Evolutionary conservation across 208 protist species (phyloP).

Genomic region (Endotrypanum monterogeii): DNA sequence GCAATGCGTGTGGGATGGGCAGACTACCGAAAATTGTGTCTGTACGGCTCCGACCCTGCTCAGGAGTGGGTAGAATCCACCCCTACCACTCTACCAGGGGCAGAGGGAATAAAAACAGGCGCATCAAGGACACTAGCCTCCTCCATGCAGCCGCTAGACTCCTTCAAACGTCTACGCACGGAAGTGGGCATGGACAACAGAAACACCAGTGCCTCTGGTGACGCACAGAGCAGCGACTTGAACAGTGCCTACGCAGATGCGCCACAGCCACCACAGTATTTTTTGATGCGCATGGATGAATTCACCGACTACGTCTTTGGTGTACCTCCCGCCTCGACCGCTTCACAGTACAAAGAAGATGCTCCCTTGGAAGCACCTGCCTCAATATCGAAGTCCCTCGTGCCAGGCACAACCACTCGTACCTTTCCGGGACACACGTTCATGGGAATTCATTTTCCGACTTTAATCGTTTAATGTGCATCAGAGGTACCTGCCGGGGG

Average conservation of each 20-base stretch:
- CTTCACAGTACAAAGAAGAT: neutral
- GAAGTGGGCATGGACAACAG: neutral
- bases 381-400: neutral
- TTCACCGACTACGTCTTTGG: slow-evolving; percentile 69
- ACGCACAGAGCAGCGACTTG: neutral
- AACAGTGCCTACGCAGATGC: slow-evolving; percentile 4
- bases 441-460: slow-evolving; percentile 29
- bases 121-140: slow-evolving; percentile 16
- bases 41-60: slow-evolving; percentile 59
- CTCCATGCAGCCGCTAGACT: slow-evolving; percentile 22
- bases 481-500: neutral
- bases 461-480: slow-evolving; percentile 13
- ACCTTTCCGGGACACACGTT: slow-evolving; percentile 28
- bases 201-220: neutral
- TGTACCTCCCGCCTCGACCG: slow-evolving; percentile 7
- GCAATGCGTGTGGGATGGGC: slow-evolving; percentile 55
- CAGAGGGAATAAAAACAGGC: neutral
- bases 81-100: neutral
- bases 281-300: slow-evolving; percentile 60
- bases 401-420: slow-evolving; percentile 5
- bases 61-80: slow-evolving; percentile 22
- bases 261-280: slow-evolving; percentile 42
- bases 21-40: slow-evolving; percentile 78
- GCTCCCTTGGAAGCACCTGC: neutral
- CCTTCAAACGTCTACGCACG: slow-evolving; percentile 18